Base-by-base conservation (phyloP, 1,284 basidiomycete species). In the Ceratobasidium sp. region DNA sequence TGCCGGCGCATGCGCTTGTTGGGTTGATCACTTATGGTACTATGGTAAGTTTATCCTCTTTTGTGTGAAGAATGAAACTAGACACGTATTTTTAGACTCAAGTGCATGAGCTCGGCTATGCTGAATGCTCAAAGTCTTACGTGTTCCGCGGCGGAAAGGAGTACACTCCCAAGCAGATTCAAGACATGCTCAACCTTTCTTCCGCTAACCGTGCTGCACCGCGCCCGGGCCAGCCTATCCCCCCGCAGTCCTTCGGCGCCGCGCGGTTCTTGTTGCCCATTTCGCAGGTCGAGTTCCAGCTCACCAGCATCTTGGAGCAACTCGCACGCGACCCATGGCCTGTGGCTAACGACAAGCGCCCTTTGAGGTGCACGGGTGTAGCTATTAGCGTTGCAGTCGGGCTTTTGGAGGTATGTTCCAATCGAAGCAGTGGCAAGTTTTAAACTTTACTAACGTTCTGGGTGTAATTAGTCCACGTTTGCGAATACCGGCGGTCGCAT, bases 61-160 rank as follows among this genome's bases (percentile, higher is more conserved):
- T 64, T 26, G 23, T 28, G 21, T 6, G 30, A 52, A 1, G 21
- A 26, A 55, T 32, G 49, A 23, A 21, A 38, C 5, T 43, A 23
- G 21, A 47, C 32, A 32, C 52, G 32, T 21, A 66, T 61, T 43
- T 32, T 35, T 75, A 97, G 95, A 89, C 97, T 7, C 96, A 98
- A 91, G 96, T 99, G 0, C 97, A 99, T 82, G 98, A 99, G 83
- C 92, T 99, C 62, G 96, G 96, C 38, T 99, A 98, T 80, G 89
- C 91, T 1, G 93, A 96, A 80, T 99, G 96, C 84, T 95, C 91
- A 83, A 99, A 99, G 83, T 96, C 96, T 5, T 99, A 97, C 82
- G 97, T 99, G 75, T 99, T 99, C 90, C 92, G 97, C 44, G 98
- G 98, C 66, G 94, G 93, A n/a, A 99, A 99, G 83, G 98, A 99